phyloP scores from a whole-genome alignment of 768 basidiomycete genomes.

The Boletus barrowsii region DNA sequence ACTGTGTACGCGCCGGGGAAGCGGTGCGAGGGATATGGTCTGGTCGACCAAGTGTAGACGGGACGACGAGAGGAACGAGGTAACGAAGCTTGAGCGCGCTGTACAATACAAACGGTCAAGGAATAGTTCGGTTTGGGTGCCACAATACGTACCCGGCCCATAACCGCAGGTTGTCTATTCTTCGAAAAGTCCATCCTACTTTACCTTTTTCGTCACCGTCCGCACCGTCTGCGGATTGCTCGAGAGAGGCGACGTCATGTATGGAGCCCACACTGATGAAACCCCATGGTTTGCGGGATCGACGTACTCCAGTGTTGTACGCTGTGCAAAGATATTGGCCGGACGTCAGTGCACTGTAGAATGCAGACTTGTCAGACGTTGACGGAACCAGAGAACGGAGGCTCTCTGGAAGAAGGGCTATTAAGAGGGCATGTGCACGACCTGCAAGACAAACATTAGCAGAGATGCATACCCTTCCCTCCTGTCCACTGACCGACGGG shows the following conservation, averaged over 20 bases:
- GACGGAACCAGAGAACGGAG: constrained; percentile 42
- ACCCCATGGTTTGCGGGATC: constrained; percentile 84
- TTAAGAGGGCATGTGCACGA: constrained; percentile 62
- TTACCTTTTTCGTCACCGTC: constrained; percentile 42
- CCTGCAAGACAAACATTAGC: constrained; percentile 37
- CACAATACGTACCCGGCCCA: constrained; percentile 71
- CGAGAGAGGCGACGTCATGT: constrained; percentile 74
- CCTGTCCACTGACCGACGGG: constrained; percentile 49
- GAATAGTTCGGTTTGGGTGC: background rate
- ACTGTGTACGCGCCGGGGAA: constrained; percentile 15
- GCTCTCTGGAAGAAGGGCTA: constrained; percentile 54
- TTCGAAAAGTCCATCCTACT: constrained; percentile 78
- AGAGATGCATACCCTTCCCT: background rate
- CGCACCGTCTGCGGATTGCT: constrained; percentile 41
- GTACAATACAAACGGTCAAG: constrained; percentile 1
- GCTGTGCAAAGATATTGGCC: constrained; percentile 79
- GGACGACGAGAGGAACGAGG: constrained; percentile 62
- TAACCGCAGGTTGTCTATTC: constrained; percentile 80
- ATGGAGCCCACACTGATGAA: constrained; percentile 75
- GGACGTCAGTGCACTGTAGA: constrained; percentile 61
- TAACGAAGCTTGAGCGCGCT: constrained; percentile 85
- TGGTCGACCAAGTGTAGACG: constrained; percentile 37
- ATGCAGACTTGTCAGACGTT: constrained; percentile 32
- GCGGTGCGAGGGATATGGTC: constrained; percentile 25
- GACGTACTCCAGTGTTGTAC: constrained; percentile 78